These are phyloP conservation scores for Eragrostis nindensis DNA, from an alignment of 176 grass and related monocot genomes.

Conservation along the genomic window DNA sequence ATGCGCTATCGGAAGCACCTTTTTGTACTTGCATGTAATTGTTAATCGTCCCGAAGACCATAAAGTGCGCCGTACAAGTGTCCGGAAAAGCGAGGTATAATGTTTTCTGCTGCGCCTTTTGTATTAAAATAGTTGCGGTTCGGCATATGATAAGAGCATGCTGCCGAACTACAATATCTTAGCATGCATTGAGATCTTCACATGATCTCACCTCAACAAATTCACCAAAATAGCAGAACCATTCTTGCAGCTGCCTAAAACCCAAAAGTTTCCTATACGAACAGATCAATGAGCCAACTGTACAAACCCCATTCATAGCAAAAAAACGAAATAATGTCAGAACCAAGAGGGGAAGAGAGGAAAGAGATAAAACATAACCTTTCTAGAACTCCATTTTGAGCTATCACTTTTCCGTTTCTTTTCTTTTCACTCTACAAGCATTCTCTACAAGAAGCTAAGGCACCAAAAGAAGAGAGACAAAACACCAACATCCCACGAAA, in stretches of 20 bases:
- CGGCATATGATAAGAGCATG: constrained; percentile 11
- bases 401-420: constrained; percentile 56
- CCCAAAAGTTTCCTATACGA: neutral
- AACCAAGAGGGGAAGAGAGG: constrained; percentile 23
- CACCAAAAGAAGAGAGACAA: constrained; percentile 40
- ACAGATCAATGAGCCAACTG: constrained; percentile 29
- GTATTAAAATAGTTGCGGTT: constrained; percentile 23
- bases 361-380: constrained; percentile 34
- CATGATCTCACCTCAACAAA: neutral
- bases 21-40: constrained; percentile 44
- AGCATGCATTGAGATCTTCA: neutral
- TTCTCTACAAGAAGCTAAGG: constrained; percentile 41
- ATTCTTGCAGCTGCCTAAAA: neutral
- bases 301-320: constrained; percentile 36
- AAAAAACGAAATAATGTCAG: constrained; percentile 22
- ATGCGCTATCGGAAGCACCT: constrained; percentile 12
- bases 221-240: neutral
- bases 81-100: constrained; percentile 23
- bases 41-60: constrained; percentile 29
- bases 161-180: neutral
- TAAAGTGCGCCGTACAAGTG: constrained; percentile 49
- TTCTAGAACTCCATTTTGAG: constrained; percentile 50
- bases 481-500: constrained; percentile 22
- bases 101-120: constrained; percentile 24
- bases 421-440: constrained; percentile 45